Conservation (phyloP, 768 basidiomycete genomes). For the Lactarius tabidus region DNA sequence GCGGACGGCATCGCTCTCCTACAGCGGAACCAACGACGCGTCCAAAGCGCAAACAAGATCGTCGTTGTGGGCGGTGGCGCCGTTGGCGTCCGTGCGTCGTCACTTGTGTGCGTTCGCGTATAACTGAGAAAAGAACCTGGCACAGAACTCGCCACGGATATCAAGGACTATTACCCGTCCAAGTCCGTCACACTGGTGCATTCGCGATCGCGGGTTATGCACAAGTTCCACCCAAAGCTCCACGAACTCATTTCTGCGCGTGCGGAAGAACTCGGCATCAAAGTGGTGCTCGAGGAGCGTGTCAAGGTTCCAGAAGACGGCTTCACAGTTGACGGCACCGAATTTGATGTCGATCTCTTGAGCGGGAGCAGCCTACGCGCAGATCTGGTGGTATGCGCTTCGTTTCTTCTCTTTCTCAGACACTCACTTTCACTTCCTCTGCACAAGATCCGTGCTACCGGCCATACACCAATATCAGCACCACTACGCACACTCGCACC, state of each 20-base stretch:
- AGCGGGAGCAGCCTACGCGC: constrained; percentile 25
- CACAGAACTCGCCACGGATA: constrained; percentile 32
- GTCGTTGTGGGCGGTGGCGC: constrained; percentile 40
- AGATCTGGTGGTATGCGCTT: constrained; percentile 25
- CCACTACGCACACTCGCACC: constrained; percentile 30
- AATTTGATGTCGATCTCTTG: constrained; percentile 22
- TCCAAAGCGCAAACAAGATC: constrained; percentile 32
- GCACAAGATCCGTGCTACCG: constrained; percentile 32
- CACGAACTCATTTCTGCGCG: constrained; percentile 29
- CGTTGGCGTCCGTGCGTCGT: constrained; percentile 35
- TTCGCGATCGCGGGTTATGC: constrained; percentile 29
- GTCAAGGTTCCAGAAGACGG: constrained; percentile 31
- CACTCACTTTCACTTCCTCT: neutral
- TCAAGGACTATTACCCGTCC: constrained; percentile 26
- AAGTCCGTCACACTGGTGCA: constrained; percentile 31
- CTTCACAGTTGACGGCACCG: constrained; percentile 28
- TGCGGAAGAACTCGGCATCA: constrained; percentile 28
- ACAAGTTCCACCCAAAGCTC: constrained; percentile 28
- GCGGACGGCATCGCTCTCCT: constrained; percentile 29
- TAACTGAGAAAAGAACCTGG: neutral
- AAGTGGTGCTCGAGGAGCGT: constrained; percentile 24
- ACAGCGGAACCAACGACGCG: constrained; percentile 32
- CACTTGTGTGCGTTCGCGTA: neutral
- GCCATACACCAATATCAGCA: constrained; percentile 31
- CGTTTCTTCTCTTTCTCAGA: neutral